These are phyloP conservation scores for Camillea tinctor DNA, from an alignment of 2,329 filamentous ascomycete genomes.

Conservation along the genomic window DNA sequence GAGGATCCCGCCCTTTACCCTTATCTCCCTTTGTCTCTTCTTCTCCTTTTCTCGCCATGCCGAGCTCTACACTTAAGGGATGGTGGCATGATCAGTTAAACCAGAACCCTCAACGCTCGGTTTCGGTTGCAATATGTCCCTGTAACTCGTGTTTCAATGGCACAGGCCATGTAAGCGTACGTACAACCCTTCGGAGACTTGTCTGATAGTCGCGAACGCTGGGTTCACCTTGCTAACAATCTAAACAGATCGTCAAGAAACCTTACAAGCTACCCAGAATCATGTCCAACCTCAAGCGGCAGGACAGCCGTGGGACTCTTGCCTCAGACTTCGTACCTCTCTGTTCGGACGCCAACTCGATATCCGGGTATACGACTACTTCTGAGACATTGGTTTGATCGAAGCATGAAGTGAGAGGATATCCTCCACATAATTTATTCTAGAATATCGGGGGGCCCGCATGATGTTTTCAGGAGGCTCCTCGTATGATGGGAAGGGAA, in stretches of 20 bases:
- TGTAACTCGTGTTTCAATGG: conserved; percentile 29
- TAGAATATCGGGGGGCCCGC: background rate
- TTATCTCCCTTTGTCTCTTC: background rate
- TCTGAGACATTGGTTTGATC: conserved; percentile 10
- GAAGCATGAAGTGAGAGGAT: background rate
- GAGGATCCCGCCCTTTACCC: background rate
- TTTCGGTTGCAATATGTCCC: conserved; percentile 24
- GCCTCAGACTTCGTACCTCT: conserved; percentile 29
- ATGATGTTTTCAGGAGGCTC: background rate
- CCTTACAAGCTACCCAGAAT: conserved; percentile 13
- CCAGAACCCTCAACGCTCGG: conserved; percentile 14
- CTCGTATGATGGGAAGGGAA: background rate
- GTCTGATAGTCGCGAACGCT: background rate
- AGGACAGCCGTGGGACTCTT: conserved; percentile 21
- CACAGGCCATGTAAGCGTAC: conserved; percentile 15
- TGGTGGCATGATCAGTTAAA: conserved; percentile 28
- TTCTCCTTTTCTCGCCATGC: conserved; percentile 9
- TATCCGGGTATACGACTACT: conserved; percentile 12
- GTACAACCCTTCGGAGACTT: conserved; percentile 12
- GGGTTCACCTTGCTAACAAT: background rate
- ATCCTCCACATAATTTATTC: background rate
- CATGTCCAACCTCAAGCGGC: conserved; percentile 8
- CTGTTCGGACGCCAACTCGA: conserved; percentile 13
- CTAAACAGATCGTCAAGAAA: conserved; percentile 7
- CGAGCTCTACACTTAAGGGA: conserved; percentile 19